Percentiles rank a stretch among this genome's conserved stretches.
Conservation (phyloP, 306 rosid species). For the Cicer judaicum region DNA sequence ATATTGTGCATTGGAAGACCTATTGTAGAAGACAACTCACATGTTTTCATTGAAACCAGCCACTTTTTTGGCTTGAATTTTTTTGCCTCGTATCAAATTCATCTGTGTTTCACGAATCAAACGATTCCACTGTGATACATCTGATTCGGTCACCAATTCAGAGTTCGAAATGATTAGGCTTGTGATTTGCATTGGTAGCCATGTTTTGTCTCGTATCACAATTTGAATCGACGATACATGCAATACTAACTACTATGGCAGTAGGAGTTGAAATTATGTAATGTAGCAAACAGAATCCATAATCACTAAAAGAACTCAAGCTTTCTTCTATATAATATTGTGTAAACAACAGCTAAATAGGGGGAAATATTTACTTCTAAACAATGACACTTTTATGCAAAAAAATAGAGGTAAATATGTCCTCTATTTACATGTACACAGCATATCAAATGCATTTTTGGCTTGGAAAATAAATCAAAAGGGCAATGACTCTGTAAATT, state of each 20-base stretch:
- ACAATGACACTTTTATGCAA: background rate
- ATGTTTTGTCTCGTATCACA: background rate
- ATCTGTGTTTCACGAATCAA: background rate
- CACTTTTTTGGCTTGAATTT: background rate
- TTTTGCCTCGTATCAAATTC: background rate
- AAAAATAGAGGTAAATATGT: background rate
- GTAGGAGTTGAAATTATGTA: background rate
- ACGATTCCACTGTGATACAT: background rate
- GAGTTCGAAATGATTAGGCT: background rate
- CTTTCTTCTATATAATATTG: background rate
- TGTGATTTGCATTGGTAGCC: background rate
- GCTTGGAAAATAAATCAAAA: slow-evolving; percentile 7
- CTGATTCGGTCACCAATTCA: background rate
- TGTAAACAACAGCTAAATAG: background rate
- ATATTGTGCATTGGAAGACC: too few relatives aligned
- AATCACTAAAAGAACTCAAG: background rate
- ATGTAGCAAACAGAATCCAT: background rate
- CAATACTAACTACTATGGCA: background rate
- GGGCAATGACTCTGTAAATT: background rate
- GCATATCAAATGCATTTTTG: background rate
- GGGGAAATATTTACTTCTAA: background rate
- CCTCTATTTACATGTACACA: background rate
- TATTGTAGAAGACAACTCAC: too few relatives aligned
- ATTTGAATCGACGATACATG: background rate
- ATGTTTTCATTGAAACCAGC: background rate